Evolutionary conservation across 2,329 filamentous ascomycete genomes (phyloP).

Genomic region (Diplodia scrobiculata): DNA sequence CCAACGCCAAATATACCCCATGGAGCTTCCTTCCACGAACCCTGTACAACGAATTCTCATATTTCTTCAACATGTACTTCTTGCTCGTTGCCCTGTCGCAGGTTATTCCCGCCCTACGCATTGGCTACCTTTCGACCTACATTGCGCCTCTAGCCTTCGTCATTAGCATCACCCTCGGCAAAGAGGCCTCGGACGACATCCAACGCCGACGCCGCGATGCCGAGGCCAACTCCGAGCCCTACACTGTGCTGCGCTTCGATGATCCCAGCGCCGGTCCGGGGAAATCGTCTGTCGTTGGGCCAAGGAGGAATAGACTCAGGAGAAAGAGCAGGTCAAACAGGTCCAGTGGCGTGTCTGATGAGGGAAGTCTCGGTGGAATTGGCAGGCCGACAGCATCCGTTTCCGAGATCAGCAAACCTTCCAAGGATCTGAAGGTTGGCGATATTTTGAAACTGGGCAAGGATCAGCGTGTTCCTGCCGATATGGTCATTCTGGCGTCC

Average conservation of each 20-base stretch:
- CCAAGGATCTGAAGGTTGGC: slow-evolving; percentile 86
- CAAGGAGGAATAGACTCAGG: slow-evolving; percentile 36
- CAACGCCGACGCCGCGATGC: slow-evolving; percentile 80
- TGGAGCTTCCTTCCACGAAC: slow-evolving; percentile 93
- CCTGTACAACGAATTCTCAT: slow-evolving; percentile 97
- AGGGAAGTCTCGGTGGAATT: slow-evolving; percentile 51
- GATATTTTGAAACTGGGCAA: slow-evolving; percentile 93
- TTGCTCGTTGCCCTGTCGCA: slow-evolving; percentile 92
- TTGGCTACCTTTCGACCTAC: slow-evolving; percentile 94
- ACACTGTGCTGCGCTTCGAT: slow-evolving; percentile 73
- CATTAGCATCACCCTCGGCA: slow-evolving; percentile 85
- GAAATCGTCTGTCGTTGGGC: slow-evolving; percentile 40
- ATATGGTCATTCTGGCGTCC: slow-evolving; percentile 90
- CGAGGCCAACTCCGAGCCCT: slow-evolving; percentile 91
- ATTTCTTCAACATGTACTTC: slow-evolving; percentile 99
- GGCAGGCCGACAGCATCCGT: slow-evolving; percentile 53
- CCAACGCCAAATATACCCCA: slow-evolving; percentile 96
- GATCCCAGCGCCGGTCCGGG: slow-evolving; percentile 50
- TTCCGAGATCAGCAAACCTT: slow-evolving; percentile 74
- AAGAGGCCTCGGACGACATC: slow-evolving; percentile 94
- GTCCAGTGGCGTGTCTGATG: slow-evolving; percentile 61
- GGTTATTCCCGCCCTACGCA: slow-evolving; percentile 82
- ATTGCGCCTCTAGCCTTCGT: slow-evolving; percentile 91
- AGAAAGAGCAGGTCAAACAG: slow-evolving; percentile 42
- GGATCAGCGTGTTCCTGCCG: slow-evolving; percentile 89